Base-by-base conservation (phyloP, 2,329 filamentous ascomycete species). In the Ceratocystis smalleyi region DNA sequence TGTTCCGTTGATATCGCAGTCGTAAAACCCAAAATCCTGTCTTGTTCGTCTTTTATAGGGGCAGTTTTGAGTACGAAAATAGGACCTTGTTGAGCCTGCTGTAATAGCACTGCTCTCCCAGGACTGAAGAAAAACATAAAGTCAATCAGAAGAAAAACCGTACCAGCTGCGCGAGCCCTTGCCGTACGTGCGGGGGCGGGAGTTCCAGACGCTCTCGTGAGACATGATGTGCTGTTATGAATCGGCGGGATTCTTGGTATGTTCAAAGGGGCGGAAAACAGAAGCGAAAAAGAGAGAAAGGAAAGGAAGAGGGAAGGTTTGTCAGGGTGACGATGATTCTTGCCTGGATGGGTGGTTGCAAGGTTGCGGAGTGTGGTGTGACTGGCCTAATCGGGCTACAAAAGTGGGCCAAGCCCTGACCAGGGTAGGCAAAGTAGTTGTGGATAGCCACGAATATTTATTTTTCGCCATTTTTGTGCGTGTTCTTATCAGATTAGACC, bases 131-230 rank as follows among this genome's bases (percentile, higher is more conserved):
- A 54, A 43, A 49, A 59, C 35, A 43, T 47, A 17, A 7, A 24
- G 10, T 15, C 45, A 5, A 32, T 57, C 15, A 32, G 15, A 43
- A 19, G 22, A 30, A 54, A 40, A 66, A 70, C 72, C 88, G 77
- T 91, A 96, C 91, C 91, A 96, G 77, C 81, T 79, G 79, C 91
- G 88, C 78, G 89, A 82, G 81, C 92, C 92, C 86, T 96, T 96
- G 83, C 92, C 92, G 85, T 95, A 96, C 78, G 79, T 90, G 80
- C 91, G 88, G 76, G 94, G 94, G 79, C 94, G 91, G 76, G 91
- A 96, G 87, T 95, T 96, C 91, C 92, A 99, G 81, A 97, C 91
- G 76, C 88, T 91, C 83, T 97, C 92, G 91, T 83, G 82, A 80
- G 79, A 82, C 81, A 82, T 83, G 72, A 74, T 82, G 59, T 75